Conservation (phyloP, 176 grass and related monocot genomes). For the Miscanthus lutarioriparius region DNA sequence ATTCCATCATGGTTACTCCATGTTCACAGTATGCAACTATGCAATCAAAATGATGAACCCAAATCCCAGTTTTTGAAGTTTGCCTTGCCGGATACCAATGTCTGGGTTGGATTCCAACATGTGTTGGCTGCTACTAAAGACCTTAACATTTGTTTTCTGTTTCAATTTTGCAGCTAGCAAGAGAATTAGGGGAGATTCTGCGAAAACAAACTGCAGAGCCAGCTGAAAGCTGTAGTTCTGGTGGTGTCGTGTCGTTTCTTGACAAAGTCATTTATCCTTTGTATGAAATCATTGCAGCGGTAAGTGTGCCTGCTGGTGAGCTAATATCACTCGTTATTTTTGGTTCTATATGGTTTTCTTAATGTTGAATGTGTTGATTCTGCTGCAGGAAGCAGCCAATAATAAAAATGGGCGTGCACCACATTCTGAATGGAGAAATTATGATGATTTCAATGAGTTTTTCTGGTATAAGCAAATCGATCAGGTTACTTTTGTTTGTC, state of each 20-base stretch:
- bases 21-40: not conserved
- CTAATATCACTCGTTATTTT: conserved; percentile 21
- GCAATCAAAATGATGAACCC: not conserved
- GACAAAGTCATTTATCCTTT: conserved; percentile 80
- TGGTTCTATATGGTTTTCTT: conserved; percentile 21
- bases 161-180: conserved; percentile 63
- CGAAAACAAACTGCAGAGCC: conserved; percentile 48
- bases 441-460: conserved; percentile 97
- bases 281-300: conserved; percentile 75
- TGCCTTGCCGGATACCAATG: not conserved
- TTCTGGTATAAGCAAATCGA: conserved; percentile 72
- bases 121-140: not conserved
- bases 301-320: conserved; percentile 43
- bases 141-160: conserved; percentile 13
- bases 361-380: conserved; percentile 24
- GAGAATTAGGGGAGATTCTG: conserved; percentile 77
- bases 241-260: conserved; percentile 75
- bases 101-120: not conserved
- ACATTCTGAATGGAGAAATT: conserved; percentile 98
- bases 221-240: conserved; percentile 69
- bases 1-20: not conserved
- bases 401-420: conserved; percentile 73
- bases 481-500: not conserved
- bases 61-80: not conserved
- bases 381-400: conserved; percentile 81